Percentiles rank a stretch among this genome's conserved stretches.
Evolutionary conservation across 306 rosid species (phyloP).

Genomic region (Malus asiatica): DNA sequence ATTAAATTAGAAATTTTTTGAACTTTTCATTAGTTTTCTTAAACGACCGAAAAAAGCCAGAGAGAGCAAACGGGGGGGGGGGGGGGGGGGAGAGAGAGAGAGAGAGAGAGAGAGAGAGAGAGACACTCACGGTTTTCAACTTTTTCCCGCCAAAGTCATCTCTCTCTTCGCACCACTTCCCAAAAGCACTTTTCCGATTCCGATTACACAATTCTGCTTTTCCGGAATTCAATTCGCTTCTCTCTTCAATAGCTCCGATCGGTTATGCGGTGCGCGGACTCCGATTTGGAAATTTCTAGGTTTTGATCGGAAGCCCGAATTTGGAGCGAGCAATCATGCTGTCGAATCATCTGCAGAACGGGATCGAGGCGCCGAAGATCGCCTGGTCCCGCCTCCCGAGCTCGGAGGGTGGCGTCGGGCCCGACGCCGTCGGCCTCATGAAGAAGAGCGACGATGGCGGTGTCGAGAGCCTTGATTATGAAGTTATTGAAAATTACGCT

Average conservation of each 20-base stretch:
- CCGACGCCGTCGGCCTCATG: slow-evolving; percentile 29
- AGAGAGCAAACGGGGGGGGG: no score
- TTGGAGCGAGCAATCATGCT: slow-evolving; percentile 29
- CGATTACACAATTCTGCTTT: neutral
- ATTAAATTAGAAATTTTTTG: no score
- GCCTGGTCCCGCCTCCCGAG: slow-evolving; percentile 82
- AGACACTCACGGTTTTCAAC: neutral
- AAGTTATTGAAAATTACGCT: slow-evolving; percentile 83
- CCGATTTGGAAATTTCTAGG: neutral
- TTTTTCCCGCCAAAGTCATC: slow-evolving; percentile 5
- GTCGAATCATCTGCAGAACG: slow-evolving; percentile 74
- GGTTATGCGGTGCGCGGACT: neutral
- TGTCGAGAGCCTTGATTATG: slow-evolving; percentile 91
- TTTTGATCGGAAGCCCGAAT: slow-evolving; percentile 4
- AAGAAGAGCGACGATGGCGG: slow-evolving; percentile 53
- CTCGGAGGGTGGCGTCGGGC: slow-evolving; percentile 32
- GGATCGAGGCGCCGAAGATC: slow-evolving; percentile 68
- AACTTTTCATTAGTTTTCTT: no score
- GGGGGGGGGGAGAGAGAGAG: no score
- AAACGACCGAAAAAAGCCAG: no score
- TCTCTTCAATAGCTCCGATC: neutral
- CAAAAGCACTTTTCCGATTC: neutral
- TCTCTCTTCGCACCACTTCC: neutral
- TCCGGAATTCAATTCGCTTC: neutral
- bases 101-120: no score